Conservation (phyloP, 768 basidiomycete genomes). For the Kwoniella bestiolae region DNA sequence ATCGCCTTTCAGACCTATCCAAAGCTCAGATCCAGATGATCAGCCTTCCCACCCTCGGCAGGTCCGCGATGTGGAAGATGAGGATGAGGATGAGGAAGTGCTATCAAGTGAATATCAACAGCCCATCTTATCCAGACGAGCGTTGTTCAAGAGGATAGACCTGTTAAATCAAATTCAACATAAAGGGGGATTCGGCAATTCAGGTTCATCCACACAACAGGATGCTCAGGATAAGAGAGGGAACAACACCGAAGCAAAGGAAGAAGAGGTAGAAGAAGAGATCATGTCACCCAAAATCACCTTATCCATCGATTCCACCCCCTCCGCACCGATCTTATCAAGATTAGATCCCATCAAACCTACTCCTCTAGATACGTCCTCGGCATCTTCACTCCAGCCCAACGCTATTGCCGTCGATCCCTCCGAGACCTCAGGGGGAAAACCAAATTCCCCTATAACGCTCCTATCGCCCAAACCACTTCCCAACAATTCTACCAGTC, state of each 20-base stretch:
- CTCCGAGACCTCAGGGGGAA: not conserved
- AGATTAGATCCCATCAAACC: conserved; percentile 11
- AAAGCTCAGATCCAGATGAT: not conserved
- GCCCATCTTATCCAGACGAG: conserved; percentile 18
- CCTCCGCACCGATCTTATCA: conserved; percentile 5
- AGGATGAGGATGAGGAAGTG: not conserved
- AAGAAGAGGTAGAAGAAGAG: conserved; percentile 1
- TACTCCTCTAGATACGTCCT: conserved; percentile 13
- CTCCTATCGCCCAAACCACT: conserved; percentile 37
- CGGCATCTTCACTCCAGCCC: not conserved
- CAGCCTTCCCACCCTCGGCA: not conserved
- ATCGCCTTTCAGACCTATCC: conserved; percentile 23
- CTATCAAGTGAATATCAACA: not conserved
- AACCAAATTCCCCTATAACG: conserved; percentile 34
- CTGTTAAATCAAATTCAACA: conserved; percentile 23
- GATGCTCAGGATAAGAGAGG: conserved; percentile 1
- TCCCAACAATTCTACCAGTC: conserved; percentile 4
- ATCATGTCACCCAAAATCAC: conserved; percentile 35
- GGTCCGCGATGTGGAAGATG: not conserved
- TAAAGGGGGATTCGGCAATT: conserved; percentile 4
- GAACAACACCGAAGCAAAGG: conserved; percentile 1
- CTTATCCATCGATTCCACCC: conserved; percentile 23
- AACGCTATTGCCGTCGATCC: not conserved
- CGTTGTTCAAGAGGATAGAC: conserved; percentile 24
- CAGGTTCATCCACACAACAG: not conserved